Percentiles rank a stretch among this genome's conserved stretches.
These are phyloP conservation scores for Kurtzmaniella natalensis DNA, from an alignment of 1,139 yeast species.

Conservation along the genomic window DNA sequence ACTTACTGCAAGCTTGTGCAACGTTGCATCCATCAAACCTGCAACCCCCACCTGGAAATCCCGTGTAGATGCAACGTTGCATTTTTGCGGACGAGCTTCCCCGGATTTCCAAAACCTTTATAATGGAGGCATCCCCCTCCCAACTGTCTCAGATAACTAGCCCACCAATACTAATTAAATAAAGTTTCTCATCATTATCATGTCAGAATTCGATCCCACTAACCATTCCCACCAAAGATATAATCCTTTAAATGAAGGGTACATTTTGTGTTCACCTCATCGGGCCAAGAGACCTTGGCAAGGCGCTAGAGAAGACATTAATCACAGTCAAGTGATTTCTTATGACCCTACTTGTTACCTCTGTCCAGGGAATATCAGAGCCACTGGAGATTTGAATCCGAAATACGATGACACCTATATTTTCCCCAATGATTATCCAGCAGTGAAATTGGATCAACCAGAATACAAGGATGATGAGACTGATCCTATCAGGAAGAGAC, in stretches of 20 bases:
- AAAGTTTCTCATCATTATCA: conserved; percentile 7
- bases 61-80: conserved; percentile 20
- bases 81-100: conserved; percentile 5
- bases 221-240: conserved; percentile 64
- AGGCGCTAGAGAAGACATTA: conserved; percentile 60
- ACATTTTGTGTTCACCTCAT: conserved; percentile 74
- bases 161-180: too few species aligned
- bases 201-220: conserved; percentile 43
- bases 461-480: conserved; percentile 22
- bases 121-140: not conserved
- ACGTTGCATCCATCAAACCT: too few species aligned
- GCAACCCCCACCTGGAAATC: too few species aligned
- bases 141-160: too few species aligned
- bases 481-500: conserved; percentile 30
- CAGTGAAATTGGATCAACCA: conserved; percentile 59
- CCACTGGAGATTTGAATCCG: conserved; percentile 62
- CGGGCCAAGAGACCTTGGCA: conserved; percentile 81
- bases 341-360: conserved; percentile 68
- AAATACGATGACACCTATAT: conserved; percentile 54
- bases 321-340: conserved; percentile 40
- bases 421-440: conserved; percentile 68
- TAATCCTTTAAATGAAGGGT: conserved; percentile 60
- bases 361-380: conserved; percentile 70
- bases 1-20: too few species aligned
- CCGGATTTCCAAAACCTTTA: too few species aligned